These are phyloP conservation scores for Hordeum vulgare DNA, from an alignment of 176 grass and related monocot genomes.

Conservation along the genomic window DNA sequence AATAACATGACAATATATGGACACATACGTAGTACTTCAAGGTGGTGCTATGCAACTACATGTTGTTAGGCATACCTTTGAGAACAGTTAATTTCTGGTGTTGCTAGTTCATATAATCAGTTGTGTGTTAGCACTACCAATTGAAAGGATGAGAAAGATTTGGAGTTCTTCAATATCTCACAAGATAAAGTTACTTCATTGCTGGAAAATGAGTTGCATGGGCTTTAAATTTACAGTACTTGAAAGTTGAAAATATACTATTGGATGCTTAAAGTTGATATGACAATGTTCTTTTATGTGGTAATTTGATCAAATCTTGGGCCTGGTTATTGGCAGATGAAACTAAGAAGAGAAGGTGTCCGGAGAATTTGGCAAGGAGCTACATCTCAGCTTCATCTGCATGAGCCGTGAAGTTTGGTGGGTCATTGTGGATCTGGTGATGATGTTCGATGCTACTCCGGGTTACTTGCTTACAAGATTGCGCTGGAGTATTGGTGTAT, in stretches of 20 bases:
- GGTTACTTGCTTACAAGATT: not conserved
- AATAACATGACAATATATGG: not conserved
- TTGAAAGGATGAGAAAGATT: not conserved
- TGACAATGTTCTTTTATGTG: not conserved
- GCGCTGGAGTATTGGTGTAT: not conserved
- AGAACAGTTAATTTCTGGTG: not conserved
- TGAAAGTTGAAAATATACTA: not conserved
- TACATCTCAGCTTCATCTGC: no score
- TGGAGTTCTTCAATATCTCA: not conserved
- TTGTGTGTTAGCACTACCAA: not conserved
- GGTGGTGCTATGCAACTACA: not conserved
- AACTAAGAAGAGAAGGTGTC: not conserved
- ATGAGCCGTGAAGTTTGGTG: not conserved
- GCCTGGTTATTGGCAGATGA: no score
- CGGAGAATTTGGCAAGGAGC: not conserved
- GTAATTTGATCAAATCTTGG: not conserved
- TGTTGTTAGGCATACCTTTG: not conserved
- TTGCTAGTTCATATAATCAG: not conserved
- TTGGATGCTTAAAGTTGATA: not conserved
- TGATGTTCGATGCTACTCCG: not conserved
- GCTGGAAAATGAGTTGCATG: not conserved
- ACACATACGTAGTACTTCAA: not conserved
- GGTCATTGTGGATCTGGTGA: not conserved
- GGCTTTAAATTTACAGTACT: not conserved
- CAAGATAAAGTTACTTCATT: not conserved